Conservation (phyloP, 169 alveolate species). For the Eimeria tenella region DNA sequence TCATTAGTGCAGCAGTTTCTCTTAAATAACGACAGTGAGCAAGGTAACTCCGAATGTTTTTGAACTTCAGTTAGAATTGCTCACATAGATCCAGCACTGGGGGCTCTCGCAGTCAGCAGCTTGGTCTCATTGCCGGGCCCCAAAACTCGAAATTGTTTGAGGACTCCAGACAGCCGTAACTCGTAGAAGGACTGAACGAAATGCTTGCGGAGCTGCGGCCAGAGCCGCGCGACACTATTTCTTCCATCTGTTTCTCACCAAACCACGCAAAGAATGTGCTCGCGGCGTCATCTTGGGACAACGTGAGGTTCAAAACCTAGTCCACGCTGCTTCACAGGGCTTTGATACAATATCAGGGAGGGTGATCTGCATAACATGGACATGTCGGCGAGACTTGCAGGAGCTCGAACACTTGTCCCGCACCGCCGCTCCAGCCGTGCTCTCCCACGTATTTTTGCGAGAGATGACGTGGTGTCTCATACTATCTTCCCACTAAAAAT, state of each 20-base stretch:
- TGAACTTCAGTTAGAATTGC: too few relatives aligned
- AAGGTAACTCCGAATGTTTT: too few relatives aligned
- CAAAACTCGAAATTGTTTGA: neutral
- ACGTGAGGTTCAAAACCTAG: constrained; percentile 42
- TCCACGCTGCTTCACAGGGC: neutral
- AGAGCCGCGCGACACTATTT: constrained; percentile 79
- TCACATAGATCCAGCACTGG: neutral
- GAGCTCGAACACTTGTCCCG: too few relatives aligned
- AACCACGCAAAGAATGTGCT: constrained; percentile 75
- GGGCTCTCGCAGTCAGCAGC: constrained; percentile 5
- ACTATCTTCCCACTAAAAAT: too few relatives aligned
- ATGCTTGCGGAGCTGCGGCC: constrained; percentile 79
- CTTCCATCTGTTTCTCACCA: constrained; percentile 75
- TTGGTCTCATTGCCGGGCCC: neutral
- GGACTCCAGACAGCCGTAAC: neutral
- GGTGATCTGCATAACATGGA: too few relatives aligned
- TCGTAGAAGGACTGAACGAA: neutral
- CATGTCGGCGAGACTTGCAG: too few relatives aligned
- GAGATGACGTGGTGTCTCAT: too few relatives aligned
- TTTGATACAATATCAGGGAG: too few relatives aligned
- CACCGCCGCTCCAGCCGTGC: too few relatives aligned
- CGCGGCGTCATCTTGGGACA: constrained; percentile 77
- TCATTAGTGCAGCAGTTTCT: too few relatives aligned
- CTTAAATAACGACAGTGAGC: too few relatives aligned
- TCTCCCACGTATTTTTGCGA: too few relatives aligned